Evolutionary conservation across 2,329 filamentous ascomycete species (phyloP).

Genomic region (Exophiala phaeomuriformis): DNA sequence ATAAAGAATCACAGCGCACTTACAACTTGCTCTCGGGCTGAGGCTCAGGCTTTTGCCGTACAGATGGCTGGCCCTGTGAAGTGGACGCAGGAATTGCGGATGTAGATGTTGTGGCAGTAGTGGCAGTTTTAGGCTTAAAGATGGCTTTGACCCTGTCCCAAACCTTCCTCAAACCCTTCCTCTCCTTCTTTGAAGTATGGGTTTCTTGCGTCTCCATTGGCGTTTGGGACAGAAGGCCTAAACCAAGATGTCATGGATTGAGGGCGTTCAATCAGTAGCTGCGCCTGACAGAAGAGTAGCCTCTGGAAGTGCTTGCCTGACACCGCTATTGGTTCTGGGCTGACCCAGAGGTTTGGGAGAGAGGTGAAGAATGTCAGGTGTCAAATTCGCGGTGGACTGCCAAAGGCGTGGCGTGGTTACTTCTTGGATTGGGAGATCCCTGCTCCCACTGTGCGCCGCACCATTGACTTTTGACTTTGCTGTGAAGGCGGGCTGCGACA

Average conservation of each 20-base stretch:
- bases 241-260: conserved; percentile 8
- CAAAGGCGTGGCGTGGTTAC: conserved; percentile 19
- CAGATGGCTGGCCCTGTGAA: not conserved
- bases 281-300: not conserved
- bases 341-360: conserved; percentile 12
- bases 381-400: conserved; percentile 20
- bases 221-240: conserved; percentile 4
- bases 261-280: not conserved
- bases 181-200: conserved; percentile 17
- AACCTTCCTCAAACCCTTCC: conserved; percentile 21
- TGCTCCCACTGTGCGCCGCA: conserved; percentile 5
- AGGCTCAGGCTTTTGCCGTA: not conserved
- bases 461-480: conserved; percentile 8
- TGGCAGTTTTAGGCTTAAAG: conserved; percentile 7
- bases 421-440: conserved; percentile 15
- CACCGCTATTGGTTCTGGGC: conserved; percentile 14
- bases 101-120: conserved; percentile 1
- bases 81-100: not conserved
- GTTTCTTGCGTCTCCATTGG: conserved; percentile 12
- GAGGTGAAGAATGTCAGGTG: conserved; percentile 16
- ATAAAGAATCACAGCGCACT: not conserved
- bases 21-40: not conserved
- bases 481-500: not conserved
- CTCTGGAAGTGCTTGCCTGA: conserved; percentile 5
- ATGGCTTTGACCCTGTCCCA: conserved; percentile 21